Evolutionary conservation across 2,329 filamentous ascomycete species (phyloP).

Genomic region (Aspergillus pseudonomiae): DNA sequence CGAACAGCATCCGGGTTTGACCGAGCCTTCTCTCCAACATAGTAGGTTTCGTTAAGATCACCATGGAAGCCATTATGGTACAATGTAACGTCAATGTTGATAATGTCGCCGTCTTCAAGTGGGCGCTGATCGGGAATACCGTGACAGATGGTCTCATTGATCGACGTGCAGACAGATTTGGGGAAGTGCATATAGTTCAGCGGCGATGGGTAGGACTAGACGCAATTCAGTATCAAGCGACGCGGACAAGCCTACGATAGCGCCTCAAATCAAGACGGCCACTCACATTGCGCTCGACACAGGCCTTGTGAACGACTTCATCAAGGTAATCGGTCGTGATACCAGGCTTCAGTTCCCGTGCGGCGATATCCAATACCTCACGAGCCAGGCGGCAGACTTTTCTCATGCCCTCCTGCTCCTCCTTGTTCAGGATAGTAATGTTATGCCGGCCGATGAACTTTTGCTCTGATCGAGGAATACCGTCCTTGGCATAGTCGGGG

Average conservation of each 20-base stretch:
- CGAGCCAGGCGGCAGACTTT: constrained; percentile 85
- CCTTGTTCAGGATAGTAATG: constrained; percentile 77
- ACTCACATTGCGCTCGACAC: constrained; percentile 85
- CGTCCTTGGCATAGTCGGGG: constrained; percentile 87
- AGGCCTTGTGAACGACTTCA: constrained; percentile 91
- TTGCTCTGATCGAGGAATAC: constrained; percentile 69
- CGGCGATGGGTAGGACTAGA: constrained; percentile 90
- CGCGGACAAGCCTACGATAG: neutral
- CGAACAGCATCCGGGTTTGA: constrained; percentile 84
- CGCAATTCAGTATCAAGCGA: constrained; percentile 15
- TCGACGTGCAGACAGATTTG: constrained; percentile 94
- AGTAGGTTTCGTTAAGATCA: constrained; percentile 98
- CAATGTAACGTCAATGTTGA: constrained; percentile 94
- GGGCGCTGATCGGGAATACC: constrained; percentile 91
- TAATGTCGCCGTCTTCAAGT: constrained; percentile 87
- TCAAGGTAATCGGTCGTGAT: constrained; percentile 96
- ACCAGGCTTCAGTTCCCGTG: constrained; percentile 80
- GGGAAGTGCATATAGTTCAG: constrained; percentile 96
- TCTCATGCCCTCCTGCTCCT: constrained; percentile 85
- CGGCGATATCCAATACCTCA: constrained; percentile 91
- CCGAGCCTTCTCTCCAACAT: constrained; percentile 85
- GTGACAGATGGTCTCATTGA: constrained; percentile 98
- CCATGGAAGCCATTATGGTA: constrained; percentile 96
- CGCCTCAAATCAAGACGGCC: neutral
- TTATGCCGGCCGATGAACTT: constrained; percentile 73